Evolutionary conservation across 2,329 filamentous ascomycete genomes (phyloP).

Genomic region (Scleromitrula shiraiana): DNA sequence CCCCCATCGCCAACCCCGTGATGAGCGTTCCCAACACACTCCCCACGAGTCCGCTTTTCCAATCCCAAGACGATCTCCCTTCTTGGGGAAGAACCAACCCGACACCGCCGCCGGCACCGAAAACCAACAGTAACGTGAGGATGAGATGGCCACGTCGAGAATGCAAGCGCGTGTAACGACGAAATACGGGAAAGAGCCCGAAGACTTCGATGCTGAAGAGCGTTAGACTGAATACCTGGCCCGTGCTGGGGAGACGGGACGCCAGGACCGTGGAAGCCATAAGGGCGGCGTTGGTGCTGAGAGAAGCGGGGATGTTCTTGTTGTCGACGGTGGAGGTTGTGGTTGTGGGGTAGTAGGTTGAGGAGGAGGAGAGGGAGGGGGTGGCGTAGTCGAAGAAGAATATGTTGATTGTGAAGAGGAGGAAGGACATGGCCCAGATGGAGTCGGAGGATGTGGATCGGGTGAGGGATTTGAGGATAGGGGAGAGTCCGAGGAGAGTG

Average conservation of each 20-base stretch:
- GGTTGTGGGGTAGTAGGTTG: background rate
- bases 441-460: conserved; percentile 85
- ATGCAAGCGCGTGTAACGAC: conserved; percentile 75
- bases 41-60: conserved; percentile 44
- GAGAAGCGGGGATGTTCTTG: conserved; percentile 42
- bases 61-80: conserved; percentile 41
- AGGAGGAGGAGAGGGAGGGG: conserved; percentile 43
- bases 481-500: conserved; percentile 81
- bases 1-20: conserved; percentile 74
- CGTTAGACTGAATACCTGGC: conserved; percentile 89
- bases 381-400: conserved; percentile 94
- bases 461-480: conserved; percentile 95
- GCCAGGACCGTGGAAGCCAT: conserved; percentile 96
- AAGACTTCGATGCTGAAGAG: conserved; percentile 97
- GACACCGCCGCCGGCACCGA: conserved; percentile 72
- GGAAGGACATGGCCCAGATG: conserved; percentile 95
- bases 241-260: conserved; percentile 78
- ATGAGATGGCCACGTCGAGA: conserved; percentile 74
- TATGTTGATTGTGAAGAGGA: conserved; percentile 89
- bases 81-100: conserved; percentile 45
- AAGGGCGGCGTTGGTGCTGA: conserved; percentile 91
- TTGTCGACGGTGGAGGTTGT: conserved; percentile 9
- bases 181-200: conserved; percentile 92
- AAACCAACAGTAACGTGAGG: conserved; percentile 67
- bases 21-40: conserved; percentile 68